Evolutionary conservation across 139 green algal species (phyloP).

Genomic region (Picochlorum sp.): DNA sequence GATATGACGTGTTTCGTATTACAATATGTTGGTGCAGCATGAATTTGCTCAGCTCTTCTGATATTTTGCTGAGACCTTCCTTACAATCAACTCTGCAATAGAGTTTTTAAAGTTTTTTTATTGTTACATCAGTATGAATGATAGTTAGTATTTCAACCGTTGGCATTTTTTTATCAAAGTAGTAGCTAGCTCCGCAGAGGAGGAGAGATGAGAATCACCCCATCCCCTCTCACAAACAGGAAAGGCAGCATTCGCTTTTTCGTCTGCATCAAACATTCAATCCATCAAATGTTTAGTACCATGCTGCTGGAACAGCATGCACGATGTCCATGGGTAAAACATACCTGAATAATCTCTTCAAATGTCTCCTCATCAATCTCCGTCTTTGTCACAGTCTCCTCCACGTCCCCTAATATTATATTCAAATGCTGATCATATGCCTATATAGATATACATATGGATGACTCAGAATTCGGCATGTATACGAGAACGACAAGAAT

Average conservation of each 20-base stretch:
- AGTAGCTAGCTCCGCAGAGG: neutral
- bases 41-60: too few species aligned
- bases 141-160: too few species aligned
- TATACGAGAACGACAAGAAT: neutral
- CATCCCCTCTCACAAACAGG: conserved; percentile 91
- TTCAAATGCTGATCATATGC: conserved; percentile 99
- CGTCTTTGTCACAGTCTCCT: conserved; percentile 90
- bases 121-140: too few species aligned
- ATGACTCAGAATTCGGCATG: too few species aligned
- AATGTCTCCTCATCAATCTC: conserved; percentile 99
- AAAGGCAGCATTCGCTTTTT: conserved; percentile 83
- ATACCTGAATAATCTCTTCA: conserved; percentile 95
- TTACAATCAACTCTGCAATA: too few species aligned
- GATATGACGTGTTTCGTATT: too few species aligned
- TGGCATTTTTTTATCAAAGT: too few species aligned
- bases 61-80: too few species aligned
- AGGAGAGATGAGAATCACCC: conserved; percentile 90
- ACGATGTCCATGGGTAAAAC: neutral
- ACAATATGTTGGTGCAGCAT: too few species aligned
- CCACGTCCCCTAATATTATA: conserved; percentile 97
- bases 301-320: too few species aligned
- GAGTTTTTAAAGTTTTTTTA: too few species aligned
- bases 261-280: conserved; percentile 32
- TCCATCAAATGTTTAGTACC: too few species aligned
- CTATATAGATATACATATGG: conserved; percentile 31